Percentiles rank a stretch among this genome's conserved stretches.
phyloP scores from a whole-genome alignment of 768 basidiomycete genomes.

The Suillus variegatus region DNA sequence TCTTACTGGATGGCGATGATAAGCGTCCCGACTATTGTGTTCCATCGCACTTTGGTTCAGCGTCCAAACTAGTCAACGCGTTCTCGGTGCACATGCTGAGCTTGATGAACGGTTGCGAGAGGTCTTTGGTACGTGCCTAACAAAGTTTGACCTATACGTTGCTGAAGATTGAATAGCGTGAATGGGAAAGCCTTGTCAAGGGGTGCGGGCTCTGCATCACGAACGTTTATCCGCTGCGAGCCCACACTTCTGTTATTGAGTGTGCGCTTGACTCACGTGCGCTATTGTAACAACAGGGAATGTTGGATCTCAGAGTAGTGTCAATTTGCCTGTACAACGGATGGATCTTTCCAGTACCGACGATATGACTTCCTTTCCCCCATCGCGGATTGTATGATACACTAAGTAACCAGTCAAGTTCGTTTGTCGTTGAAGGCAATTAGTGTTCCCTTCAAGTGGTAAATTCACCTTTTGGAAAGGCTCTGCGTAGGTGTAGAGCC shows the following conservation, averaged over 20 bases:
- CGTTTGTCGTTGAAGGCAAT: too few relatives aligned
- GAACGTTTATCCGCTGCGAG: not conserved
- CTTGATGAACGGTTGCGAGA: not conserved
- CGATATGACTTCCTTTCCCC: too few relatives aligned
- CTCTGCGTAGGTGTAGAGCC: too few relatives aligned
- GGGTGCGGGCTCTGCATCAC: not conserved
- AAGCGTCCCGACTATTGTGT: not conserved
- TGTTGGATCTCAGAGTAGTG: not conserved
- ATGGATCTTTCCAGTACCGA: too few relatives aligned
- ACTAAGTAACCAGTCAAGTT: too few relatives aligned
- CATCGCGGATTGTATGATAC: too few relatives aligned
- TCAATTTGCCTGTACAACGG: not conserved
- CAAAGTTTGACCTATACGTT: not conserved
- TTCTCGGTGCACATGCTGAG: slow-evolving; percentile 1
- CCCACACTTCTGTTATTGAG: slow-evolving; percentile 1
- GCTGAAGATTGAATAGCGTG: not conserved
- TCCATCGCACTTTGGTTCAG: slow-evolving; percentile 2
- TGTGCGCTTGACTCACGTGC: not conserved
- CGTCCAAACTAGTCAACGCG: not conserved
- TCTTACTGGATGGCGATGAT: not conserved
- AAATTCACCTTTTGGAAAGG: too few relatives aligned
- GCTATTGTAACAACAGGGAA: not conserved
- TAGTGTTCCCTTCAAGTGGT: too few relatives aligned
- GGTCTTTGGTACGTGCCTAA: slow-evolving; percentile 2
- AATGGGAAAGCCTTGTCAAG: not conserved